Evolutionary conservation across 345 rosid species (phyloP), one percentile per base, ranked within the genome.

Genomic region (Eutrema japonicum): DNA sequence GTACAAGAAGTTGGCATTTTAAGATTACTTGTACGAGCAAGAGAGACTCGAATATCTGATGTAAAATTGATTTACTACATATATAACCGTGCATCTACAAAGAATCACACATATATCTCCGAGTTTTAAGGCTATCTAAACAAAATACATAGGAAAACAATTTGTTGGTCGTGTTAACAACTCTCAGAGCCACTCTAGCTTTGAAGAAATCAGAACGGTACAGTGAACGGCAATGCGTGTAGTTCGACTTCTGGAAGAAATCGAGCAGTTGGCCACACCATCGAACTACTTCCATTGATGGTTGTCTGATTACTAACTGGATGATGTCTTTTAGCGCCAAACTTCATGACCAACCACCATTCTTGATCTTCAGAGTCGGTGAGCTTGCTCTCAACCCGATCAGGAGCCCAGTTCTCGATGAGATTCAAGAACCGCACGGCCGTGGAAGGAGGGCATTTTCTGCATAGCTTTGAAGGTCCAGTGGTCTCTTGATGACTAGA

Each of bases 171-270:
- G 59, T 36, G 49, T 58, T 41, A 37, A 69, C 64, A 42, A n/a
- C n/a, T n/a, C n/a, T n/a, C n/a, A n/a, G n/a, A 56, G 26, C 26
- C 26, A 22, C 1, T 41, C 1, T 41, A 6, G 68, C 54, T 72
- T 42, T 43, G 62, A 13, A 45, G 32, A 14, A 56, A 60, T 79
- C 74, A 86, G 62, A 76, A 86, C 8, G 86, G 87, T 18, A 83
- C 64, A 1, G 86, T 73, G 68, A 61, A 82, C n/a, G 88, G 90
- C 59, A 86, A 80, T 35, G 86, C 88, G 61, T 79, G 78, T 50
- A 78, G 38, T 32, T 78, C 83, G 12, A 60, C 84, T 70, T 82
- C 87, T 0, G 81, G 87, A 64, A 80, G 72, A 55, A 66, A 80
- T 40, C 80, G 47, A 40, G 37, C 72, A 6, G 53, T 68, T 40